Evolutionary conservation across 768 basidiomycete genomes (phyloP), one percentile per base, ranked within the genome.

Genomic region (Cubamyces lactineus): DNA sequence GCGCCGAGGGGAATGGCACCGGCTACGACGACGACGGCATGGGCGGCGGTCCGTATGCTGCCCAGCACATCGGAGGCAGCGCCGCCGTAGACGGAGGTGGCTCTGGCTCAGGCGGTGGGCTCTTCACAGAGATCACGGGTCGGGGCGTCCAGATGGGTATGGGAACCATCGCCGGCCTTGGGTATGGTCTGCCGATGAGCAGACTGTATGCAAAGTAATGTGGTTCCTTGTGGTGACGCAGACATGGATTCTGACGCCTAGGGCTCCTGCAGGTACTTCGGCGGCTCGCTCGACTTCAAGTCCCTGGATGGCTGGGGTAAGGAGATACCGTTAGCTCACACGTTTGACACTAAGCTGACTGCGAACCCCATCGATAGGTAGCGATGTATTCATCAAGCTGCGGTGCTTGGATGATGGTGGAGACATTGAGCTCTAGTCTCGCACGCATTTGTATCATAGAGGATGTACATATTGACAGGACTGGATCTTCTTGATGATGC

Each of bases 141-240:
- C 87, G 88, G 68, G 89, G 90, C 7, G 67, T 94, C 42, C 88
- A 92, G 70, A 86, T 85, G 9, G 91, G 91, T 15, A 77, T 94
- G 69, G 94, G 94, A n/a, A 92, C 92, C 3, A 90, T 96, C 59
- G 93, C 94, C 7, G 94, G 94, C 0, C 75, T 96, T 30, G 94
- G 94, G 2, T 96, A 94, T 65, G 94, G 94, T 0, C 75, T 92
- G 55, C 90, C 89, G 12, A 91, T 92, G 90, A 90, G 88, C 72
- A 81, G 80, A 59, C 72, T 91, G 50, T 90, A 91, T 67, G 86
- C 88, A 16, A 84, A 78, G 82, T 86, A 62, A 56, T 9, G 24
- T 40, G 16, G 30, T 49, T 9, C 30, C 21, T 43, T 53, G 2
- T 42, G 15, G 39, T n/a, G 51, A 66, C 67, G 69, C 5, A 26